Evolutionary conservation across 331 rosid species (phyloP).

Genomic region (Rosa hybrid): DNA sequence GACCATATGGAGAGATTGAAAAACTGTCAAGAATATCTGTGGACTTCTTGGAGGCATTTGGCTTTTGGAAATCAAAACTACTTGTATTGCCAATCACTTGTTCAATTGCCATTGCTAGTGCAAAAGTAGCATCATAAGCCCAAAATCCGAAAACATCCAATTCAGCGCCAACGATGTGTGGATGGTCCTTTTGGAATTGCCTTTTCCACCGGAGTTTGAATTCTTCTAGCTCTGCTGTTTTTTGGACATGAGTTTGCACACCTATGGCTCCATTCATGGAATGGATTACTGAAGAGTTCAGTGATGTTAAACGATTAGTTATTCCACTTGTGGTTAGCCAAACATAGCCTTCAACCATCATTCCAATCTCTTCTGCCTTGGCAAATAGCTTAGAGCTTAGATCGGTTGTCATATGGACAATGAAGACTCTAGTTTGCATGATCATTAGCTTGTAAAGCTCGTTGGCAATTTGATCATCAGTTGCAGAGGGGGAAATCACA

Average conservation of each 20-base stretch:
- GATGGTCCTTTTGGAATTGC: conserved; percentile 24
- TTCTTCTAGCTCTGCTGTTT: neutral
- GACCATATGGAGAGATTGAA: conserved; percentile 25
- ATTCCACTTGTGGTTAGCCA: conserved; percentile 27
- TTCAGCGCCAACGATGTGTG: neutral
- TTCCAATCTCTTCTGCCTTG: conserved; percentile 32
- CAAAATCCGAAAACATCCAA: conserved; percentile 29
- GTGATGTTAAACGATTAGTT: neutral
- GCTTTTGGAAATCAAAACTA: conserved; percentile 1
- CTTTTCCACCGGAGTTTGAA: conserved; percentile 25
- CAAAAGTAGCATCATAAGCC: conserved; percentile 40
- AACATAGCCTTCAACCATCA: conserved; percentile 36
- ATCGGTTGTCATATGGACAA: conserved; percentile 21
- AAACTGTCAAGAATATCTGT: conserved; percentile 27
- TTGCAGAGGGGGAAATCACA: conserved; percentile 21
- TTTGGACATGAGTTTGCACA: conserved; percentile 18
- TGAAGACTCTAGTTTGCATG: conserved; percentile 37
- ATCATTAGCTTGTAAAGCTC: conserved; percentile 39
- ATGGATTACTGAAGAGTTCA: neutral
- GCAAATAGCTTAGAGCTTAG: conserved; percentile 24
- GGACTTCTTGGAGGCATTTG: neutral
- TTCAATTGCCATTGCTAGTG: conserved; percentile 37
- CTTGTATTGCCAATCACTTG: neutral
- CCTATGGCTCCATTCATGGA: conserved; percentile 8
- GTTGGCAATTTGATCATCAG: conserved; percentile 14